phyloP scores from a whole-genome alignment of 164 flowering plant species.

The Magnolia officinalis region DNA sequence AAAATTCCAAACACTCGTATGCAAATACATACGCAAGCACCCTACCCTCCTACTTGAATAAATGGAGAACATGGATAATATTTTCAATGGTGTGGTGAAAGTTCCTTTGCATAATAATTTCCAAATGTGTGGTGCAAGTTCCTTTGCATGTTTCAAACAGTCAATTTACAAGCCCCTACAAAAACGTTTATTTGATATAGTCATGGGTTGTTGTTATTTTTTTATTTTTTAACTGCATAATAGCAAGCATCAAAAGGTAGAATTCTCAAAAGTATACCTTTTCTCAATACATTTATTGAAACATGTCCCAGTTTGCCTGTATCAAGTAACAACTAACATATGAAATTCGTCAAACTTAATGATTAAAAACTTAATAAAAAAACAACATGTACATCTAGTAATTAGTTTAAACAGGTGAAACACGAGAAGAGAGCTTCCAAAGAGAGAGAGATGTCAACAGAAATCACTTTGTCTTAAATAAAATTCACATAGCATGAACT shows the following conservation, averaged over 20 bases:
- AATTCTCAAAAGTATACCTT: constrained; percentile 37
- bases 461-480: background rate
- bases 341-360: background rate
- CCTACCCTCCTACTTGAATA: too few relatives aligned
- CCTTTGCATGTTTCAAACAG: constrained; percentile 3
- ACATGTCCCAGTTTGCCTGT: constrained; percentile 90
- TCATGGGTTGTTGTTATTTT: background rate
- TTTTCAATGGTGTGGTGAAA: background rate
- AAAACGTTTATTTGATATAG: background rate
- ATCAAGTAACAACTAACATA: constrained; percentile 10
- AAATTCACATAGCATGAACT: background rate
- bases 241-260: background rate
- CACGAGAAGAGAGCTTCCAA: background rate
- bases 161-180: background rate
- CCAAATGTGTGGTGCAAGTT: background rate
- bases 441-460: background rate
- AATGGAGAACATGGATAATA: background rate
- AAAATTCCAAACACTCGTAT: too few relatives aligned
- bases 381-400: background rate
- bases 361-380: background rate
- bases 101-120: background rate
- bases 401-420: background rate
- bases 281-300: constrained; percentile 85
- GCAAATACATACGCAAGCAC: background rate
- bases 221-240: too few relatives aligned